Base-by-base conservation (phyloP, 2,329 filamentous ascomycete genomes). In the Hirsutella thompsonii region DNA sequence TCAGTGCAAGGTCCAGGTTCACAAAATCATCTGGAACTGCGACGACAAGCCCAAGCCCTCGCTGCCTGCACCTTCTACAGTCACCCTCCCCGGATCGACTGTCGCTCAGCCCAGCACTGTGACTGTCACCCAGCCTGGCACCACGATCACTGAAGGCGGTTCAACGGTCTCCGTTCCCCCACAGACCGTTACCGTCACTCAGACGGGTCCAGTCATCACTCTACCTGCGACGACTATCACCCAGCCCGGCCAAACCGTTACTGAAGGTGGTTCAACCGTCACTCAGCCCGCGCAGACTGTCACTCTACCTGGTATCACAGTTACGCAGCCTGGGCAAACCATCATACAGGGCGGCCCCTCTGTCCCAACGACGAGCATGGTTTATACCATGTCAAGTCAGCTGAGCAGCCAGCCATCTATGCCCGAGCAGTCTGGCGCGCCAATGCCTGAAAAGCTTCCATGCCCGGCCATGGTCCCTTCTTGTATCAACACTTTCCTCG, bases 401-500 rank as follows among this genome's bases (percentile, higher is more conserved):
- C 20, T 16, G 14, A 3, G 13, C 35, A 19, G 6, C 14, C 14
- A 51, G 47, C 30, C 56, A 54, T n/a, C n/a, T n/a, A n/a, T n/a
- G 37, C 23, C 23, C 23, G 11, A 6, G 6, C 23, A 26, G 11
- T 26, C 23, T 11, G 6, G 6, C 8, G 23, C 13, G 11, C 46
- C 16, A 16, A 59, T 44, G 38, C 39, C 49, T 11, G 57, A 63
- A 55, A 66, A 69, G 29, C 63, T 72, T 34, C 65, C 69, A 43
- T 76, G 78, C 64, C 87, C 88, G 43, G 64, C 69, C 21, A 74
- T 89, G 37, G 81, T 95, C 38, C 89, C 90, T 47, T 78, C 78
- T 57, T 96, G 90, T 70, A 68, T 96, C 65, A 92, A 90, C 75
- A 93, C 88, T 54, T 95, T 87, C 85, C 65, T 94, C 55, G 74